These are phyloP conservation scores for Penicillium brevicompactum DNA, from an alignment of 2,329 filamentous ascomycete species.

Conservation along the genomic window DNA sequence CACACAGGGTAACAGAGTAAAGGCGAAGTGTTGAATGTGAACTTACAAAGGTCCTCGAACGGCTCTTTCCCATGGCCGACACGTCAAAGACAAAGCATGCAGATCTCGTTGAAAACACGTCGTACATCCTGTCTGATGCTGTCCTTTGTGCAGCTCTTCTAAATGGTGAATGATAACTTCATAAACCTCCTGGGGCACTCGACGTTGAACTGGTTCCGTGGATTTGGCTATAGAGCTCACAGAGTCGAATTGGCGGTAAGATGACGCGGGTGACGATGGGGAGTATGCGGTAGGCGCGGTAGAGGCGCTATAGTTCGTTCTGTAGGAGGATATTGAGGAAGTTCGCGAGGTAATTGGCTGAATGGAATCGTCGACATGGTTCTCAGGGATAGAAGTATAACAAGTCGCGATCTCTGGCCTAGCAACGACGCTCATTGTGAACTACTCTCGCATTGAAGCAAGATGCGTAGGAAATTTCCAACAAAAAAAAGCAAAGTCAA, in stretches of 20 bases:
- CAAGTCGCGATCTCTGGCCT: conserved; percentile 39
- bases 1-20: conserved; percentile 2
- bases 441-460: conserved; percentile 22
- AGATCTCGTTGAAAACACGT: conserved; percentile 59
- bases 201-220: conserved; percentile 42
- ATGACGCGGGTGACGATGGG: conserved; percentile 38
- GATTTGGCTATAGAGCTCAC: conserved; percentile 39
- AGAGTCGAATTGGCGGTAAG: conserved; percentile 42
- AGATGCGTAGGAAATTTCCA: conserved; percentile 6
- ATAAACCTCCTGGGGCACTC: conserved; percentile 57
- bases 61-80: conserved; percentile 58
- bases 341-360: conserved; percentile 35
- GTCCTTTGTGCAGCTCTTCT: conserved; percentile 46
- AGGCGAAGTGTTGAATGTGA: background rate
- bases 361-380: conserved; percentile 26
- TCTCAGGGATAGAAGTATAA: conserved; percentile 28
- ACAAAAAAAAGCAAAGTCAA: conserved; percentile 15
- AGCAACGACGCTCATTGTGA: conserved; percentile 44
- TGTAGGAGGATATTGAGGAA: conserved; percentile 41
- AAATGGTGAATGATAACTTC: conserved; percentile 57
- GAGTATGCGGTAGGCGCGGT: conserved; percentile 43
- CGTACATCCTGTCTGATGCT: conserved; percentile 48
- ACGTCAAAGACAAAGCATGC: conserved; percentile 55
- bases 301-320: conserved; percentile 39
- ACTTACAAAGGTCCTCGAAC: conserved; percentile 55